Evolutionary conservation across 352 stramenopile species (phyloP).

Genomic region (Phytophthora hibernalis): DNA sequence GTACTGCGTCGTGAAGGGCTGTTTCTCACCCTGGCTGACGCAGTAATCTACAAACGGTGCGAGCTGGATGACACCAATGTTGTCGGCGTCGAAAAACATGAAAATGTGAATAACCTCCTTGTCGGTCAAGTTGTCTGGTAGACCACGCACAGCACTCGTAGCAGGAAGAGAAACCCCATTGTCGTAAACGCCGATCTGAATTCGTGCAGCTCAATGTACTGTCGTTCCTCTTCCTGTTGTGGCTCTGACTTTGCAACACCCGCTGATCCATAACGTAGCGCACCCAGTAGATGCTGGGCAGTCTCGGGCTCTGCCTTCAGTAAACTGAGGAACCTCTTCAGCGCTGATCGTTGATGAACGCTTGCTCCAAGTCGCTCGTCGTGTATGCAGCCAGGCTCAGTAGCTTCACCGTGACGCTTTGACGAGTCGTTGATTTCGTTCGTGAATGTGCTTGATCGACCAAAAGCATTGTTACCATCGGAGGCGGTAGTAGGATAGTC

Average conservation of each 20-base stretch:
- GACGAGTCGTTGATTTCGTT: constrained; percentile 72
- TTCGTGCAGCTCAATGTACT: constrained; percentile 55
- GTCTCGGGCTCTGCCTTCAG: constrained; percentile 27
- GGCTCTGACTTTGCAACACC: not conserved
- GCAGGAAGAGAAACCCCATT: constrained; percentile 8
- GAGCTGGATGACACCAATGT: constrained; percentile 67
- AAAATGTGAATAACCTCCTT: constrained; percentile 78
- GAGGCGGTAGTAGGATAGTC: constrained; percentile 62
- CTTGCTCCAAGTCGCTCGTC: constrained; percentile 66
- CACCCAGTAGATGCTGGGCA: constrained; percentile 37
- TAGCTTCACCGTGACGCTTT: constrained; percentile 77
- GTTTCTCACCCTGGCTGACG: constrained; percentile 24
- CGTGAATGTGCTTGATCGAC: constrained; percentile 71
- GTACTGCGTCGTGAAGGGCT: constrained; percentile 30
- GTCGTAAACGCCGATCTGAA: constrained; percentile 49
- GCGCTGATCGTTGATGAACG: constrained; percentile 65
- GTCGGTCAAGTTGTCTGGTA: constrained; percentile 42
- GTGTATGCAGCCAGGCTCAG: constrained; percentile 53
- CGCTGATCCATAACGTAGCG: constrained; percentile 18
- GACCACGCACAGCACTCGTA: constrained; percentile 3
- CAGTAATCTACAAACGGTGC: constrained; percentile 51
- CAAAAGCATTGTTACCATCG: constrained; percentile 68
- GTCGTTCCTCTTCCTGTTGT: constrained; percentile 27
- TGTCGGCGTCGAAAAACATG: constrained; percentile 80
- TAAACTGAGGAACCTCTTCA: constrained; percentile 49